phyloP scores from a whole-genome alignment of 257 asterid genomes.

The Misopates orontium region DNA sequence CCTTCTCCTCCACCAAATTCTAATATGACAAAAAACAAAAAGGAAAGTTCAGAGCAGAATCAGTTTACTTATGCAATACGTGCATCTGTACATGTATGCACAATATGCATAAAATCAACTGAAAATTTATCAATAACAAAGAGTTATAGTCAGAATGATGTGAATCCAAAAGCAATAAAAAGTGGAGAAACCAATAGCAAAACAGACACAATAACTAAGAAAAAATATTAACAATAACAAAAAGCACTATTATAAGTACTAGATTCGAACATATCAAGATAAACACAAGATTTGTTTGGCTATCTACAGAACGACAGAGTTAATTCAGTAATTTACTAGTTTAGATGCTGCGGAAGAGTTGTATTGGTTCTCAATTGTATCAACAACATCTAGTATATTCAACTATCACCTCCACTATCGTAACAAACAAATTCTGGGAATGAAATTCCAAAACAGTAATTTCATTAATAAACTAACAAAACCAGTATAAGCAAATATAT shows the following conservation, averaged over 20 bases:
- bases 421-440: background rate
- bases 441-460: background rate
- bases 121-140: background rate
- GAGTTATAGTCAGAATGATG: background rate
- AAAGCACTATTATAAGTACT: background rate
- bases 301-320: background rate
- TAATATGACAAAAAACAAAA: constrained; percentile 23
- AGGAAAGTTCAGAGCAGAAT: constrained; percentile 19
- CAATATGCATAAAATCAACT: background rate
- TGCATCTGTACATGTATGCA: constrained; percentile 2
- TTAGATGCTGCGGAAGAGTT: background rate
- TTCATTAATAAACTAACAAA: background rate
- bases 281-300: background rate
- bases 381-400: background rate
- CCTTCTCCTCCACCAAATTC: constrained; percentile 99
- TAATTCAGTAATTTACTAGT: background rate
- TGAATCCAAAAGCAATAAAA: background rate
- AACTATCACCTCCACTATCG: background rate
- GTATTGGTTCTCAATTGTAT: background rate
- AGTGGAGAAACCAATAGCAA: constrained; percentile 18
- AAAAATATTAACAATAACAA: background rate
- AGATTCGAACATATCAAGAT: background rate
- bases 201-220: background rate
- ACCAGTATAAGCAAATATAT: background rate
- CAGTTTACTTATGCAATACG: constrained; percentile 14